phyloP scores from a whole-genome alignment of 257 asterid species.

The Leptodermis oblonga region DNA sequence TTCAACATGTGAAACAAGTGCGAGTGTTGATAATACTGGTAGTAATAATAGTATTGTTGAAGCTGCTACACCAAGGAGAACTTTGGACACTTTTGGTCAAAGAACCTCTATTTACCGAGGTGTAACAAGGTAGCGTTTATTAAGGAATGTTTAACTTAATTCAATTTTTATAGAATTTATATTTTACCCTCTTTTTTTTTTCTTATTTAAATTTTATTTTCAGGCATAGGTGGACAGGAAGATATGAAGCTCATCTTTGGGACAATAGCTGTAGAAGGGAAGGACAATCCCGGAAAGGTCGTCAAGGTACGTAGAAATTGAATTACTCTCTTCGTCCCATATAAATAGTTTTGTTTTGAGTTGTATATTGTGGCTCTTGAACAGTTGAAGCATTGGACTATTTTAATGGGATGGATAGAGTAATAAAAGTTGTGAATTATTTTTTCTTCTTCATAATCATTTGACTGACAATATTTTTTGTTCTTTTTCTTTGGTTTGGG shows the following conservation, averaged over 20 bases:
- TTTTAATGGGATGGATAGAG: no score
- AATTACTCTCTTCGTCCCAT: no score
- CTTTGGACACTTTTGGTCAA: conserved; percentile 86
- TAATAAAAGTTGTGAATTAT: background rate
- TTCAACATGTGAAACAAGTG: conserved; percentile 37
- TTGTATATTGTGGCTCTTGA: no score
- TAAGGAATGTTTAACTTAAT: background rate
- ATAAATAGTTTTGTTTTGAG: no score
- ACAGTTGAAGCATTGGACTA: no score
- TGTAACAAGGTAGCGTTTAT: conserved; percentile 61
- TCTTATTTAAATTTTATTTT: background rate
- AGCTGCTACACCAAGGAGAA: conserved; percentile 57
- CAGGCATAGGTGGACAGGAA: conserved; percentile 96
- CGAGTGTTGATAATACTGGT: conserved; percentile 42
- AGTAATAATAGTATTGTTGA: conserved; percentile 48
- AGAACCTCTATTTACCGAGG: conserved; percentile 94
- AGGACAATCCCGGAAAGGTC: conserved; percentile 91
- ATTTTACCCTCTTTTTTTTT: background rate
- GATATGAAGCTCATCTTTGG: conserved; percentile 96
- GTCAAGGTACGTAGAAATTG: conserved; percentile 84
- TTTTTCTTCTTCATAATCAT: background rate
- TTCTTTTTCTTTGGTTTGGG: background rate
- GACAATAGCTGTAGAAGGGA: conserved; percentile 94
- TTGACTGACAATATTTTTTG: background rate
- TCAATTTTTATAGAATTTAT: background rate